phyloP scores from a whole-genome alignment of 257 asterid species.

The Solanum bulbocastanum region DNA sequence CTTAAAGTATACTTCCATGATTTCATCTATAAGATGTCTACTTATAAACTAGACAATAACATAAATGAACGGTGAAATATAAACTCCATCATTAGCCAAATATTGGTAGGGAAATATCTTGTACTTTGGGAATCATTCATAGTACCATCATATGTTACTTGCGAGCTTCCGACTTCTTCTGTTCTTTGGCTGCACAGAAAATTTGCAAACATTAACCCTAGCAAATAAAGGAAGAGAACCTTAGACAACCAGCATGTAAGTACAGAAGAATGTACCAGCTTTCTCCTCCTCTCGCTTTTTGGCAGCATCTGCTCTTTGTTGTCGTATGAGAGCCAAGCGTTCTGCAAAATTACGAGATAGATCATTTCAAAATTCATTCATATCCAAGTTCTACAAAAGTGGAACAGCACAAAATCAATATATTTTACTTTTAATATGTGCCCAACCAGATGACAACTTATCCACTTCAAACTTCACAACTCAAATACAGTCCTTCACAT shows the following conservation, averaged over 20 bases:
- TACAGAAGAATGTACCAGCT: conserved; percentile 39
- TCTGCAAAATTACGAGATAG: conserved; percentile 26
- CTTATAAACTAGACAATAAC: neutral
- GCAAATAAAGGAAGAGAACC: neutral
- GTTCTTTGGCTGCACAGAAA: conserved; percentile 62
- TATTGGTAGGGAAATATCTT: neutral
- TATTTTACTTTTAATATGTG: neutral
- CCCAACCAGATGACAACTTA: neutral
- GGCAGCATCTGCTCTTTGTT: conserved; percentile 89
- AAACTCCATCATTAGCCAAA: neutral
- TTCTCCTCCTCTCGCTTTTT: conserved; percentile 94
- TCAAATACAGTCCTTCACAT: neutral
- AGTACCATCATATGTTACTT: conserved; percentile 31
- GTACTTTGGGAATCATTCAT: neutral
- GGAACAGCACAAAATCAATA: neutral
- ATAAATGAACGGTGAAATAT: neutral
- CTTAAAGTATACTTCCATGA: neutral
- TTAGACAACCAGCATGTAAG: neutral
- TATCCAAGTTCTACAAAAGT: neutral
- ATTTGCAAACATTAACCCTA: neutral
- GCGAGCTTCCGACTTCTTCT: conserved; percentile 76
- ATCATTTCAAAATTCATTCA: neutral
- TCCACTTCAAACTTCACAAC: neutral
- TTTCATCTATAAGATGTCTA: neutral
- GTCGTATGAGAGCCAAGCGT: conserved; percentile 79